A percentile compares a stretch with the other conserved stretches of the same genome.
These are phyloP conservation scores for Vitis vinifera DNA, from an alignment of 164 flowering plant species.

Conservation along the genomic window ASM3070453v1 NC_081806.1:2481501-2482000, in stretches of 20 bases:
- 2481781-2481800: slow-evolving; percentile 56
- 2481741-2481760: slow-evolving; percentile 59
- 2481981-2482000: slow-evolving; percentile 83
- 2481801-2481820: slow-evolving; percentile 54
- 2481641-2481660: slow-evolving; percentile 54
- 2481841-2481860: slow-evolving; percentile 48
- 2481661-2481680: slow-evolving; percentile 47
- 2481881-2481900: slow-evolving; percentile 64
- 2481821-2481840: slow-evolving; percentile 50
- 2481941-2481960: slow-evolving; percentile 41
- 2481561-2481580: slow-evolving; percentile 70
- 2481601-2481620: slow-evolving; percentile 48
- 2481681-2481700: slow-evolving; percentile 52
- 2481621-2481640: slow-evolving; percentile 58
- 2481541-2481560: slow-evolving; percentile 66
- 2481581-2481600: slow-evolving; percentile 57
- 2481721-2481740: slow-evolving; percentile 54
- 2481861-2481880: slow-evolving; percentile 63
- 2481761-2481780: slow-evolving; percentile 47
- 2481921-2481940: slow-evolving; percentile 53
- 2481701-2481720: slow-evolving; percentile 52
- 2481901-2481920: slow-evolving; percentile 60
- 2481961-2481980: slow-evolving; percentile 45
- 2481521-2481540: slow-evolving; percentile 66
- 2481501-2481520: slow-evolving; percentile 59